These are phyloP conservation scores for Gastrolobium villosum DNA, from an alignment of 306 rosid species.

Conservation along the genomic window DNA sequence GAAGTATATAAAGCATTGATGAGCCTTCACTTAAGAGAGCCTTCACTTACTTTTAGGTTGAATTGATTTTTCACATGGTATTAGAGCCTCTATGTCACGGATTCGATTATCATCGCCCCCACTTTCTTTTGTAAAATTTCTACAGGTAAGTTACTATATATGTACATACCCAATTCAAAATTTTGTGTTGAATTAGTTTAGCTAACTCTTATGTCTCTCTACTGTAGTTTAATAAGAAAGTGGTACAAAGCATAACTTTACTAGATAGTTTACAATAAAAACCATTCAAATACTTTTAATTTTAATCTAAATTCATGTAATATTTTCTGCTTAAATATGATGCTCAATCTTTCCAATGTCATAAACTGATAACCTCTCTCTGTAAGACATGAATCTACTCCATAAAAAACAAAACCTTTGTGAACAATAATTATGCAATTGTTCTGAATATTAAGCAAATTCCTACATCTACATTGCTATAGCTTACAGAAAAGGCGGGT, in stretches of 20 bases:
- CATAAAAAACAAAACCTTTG: conserved; percentile 7
- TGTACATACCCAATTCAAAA: too few species aligned
- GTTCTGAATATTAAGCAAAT: conserved; percentile 18
- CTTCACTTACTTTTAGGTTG: too few species aligned
- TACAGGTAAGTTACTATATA: too few species aligned
- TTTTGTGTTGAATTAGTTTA: too few species aligned
- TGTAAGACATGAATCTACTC: conserved; percentile 2
- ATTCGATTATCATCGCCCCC: too few species aligned
- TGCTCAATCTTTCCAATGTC: background rate
- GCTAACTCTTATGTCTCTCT: background rate
- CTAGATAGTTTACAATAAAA: background rate
- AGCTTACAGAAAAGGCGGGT: background rate
- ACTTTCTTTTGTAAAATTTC: too few species aligned
- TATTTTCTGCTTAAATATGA: background rate
- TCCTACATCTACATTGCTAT: conserved; percentile 10
- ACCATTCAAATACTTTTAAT: background rate
- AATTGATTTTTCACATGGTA: too few species aligned
- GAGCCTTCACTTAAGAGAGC: too few species aligned
- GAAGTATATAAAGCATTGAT: too few species aligned
- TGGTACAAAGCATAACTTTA: conserved; percentile 1
- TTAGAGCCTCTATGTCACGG: too few species aligned
- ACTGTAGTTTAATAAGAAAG: background rate
- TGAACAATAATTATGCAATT: conserved; percentile 1
- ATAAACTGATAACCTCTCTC: background rate
- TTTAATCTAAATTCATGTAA: background rate